phyloP scores from a whole-genome alignment of 176 grass and related monocot genomes.

The Phragmites australis region DNA sequence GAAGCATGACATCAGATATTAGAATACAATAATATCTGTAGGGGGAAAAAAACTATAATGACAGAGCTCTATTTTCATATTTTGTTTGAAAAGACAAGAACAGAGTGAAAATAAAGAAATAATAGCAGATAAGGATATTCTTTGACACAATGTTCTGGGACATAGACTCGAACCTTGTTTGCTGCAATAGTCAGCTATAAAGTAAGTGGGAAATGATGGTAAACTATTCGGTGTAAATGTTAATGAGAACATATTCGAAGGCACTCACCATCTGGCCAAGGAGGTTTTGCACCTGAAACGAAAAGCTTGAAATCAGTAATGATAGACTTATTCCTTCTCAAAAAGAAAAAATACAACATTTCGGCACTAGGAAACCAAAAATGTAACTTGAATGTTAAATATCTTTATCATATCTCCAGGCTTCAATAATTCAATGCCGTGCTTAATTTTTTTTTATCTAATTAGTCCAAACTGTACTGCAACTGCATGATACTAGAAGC shows the following conservation, averaged over 20 bases:
- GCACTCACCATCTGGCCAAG: slow-evolving; percentile 86
- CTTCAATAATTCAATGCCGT: not conserved
- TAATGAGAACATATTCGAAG: slow-evolving; percentile 22
- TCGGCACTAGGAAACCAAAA: not conserved
- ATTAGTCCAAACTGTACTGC: slow-evolving; percentile 13
- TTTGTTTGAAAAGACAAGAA: not conserved
- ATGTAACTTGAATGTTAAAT: slow-evolving; percentile 10
- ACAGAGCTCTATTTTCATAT: not conserved
- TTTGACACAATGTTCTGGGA: slow-evolving; percentile 82
- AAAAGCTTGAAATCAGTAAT: slow-evolving; percentile 21
- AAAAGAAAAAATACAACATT: slow-evolving; percentile 10
- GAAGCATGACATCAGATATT: slow-evolving; percentile 15
- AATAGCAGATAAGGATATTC: slow-evolving; percentile 78
- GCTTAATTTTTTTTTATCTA: not conserved
- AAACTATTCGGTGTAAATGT: slow-evolving; percentile 7
- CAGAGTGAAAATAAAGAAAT: slow-evolving; percentile 28
- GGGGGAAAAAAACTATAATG: not conserved
- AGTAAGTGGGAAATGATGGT: slow-evolving; percentile 23
- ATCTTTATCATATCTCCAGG: not conserved
- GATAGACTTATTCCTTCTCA: not conserved
- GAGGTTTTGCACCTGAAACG: slow-evolving; percentile 92
- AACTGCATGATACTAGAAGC: not conserved
- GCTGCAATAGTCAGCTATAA: slow-evolving; percentile 58
- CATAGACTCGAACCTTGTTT: slow-evolving; percentile 93
- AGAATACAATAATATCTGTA: not conserved